These are phyloP conservation scores for Fusarium praegraminearum DNA, from an alignment of 2,329 filamentous ascomycete genomes.

Conservation along the genomic window DNA sequence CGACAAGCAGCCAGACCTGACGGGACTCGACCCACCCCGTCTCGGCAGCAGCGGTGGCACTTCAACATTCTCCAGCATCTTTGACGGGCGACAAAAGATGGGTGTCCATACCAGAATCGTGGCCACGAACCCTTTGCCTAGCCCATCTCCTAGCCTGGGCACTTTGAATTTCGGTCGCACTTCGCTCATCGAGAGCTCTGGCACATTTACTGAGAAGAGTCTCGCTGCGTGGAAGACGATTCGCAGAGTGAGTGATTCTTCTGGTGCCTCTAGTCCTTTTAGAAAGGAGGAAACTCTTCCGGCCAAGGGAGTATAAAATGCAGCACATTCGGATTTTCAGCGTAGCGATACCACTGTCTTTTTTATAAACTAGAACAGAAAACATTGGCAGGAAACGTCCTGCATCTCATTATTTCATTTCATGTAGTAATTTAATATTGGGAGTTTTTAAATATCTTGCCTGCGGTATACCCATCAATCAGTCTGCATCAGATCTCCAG, in stretches of 20 bases:
- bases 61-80: conserved; percentile 34
- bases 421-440: conserved; percentile 40
- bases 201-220: conserved; percentile 37
- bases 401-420: conserved; percentile 31
- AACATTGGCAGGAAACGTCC: conserved; percentile 42
- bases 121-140: conserved; percentile 43
- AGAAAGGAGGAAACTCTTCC: conserved; percentile 17
- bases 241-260: conserved; percentile 45
- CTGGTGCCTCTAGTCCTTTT: conserved; percentile 24
- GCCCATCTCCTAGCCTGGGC: conserved; percentile 42
- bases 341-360: conserved; percentile 35
- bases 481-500: background rate
- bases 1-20: background rate
- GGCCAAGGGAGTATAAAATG: conserved; percentile 10
- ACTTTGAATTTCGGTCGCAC: conserved; percentile 46
- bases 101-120: conserved; percentile 48
- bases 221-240: conserved; percentile 44
- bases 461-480: background rate
- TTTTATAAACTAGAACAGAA: conserved; percentile 13
- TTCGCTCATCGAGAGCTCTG: conserved; percentile 43
- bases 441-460: background rate
- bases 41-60: conserved; percentile 41
- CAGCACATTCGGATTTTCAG: conserved; percentile 18
- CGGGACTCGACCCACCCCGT: background rate
- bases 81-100: conserved; percentile 38